Percentiles rank a stretch among this genome's conserved stretches.
Evolutionary conservation across 2,329 filamentous ascomycete species (phyloP).

Genomic region (Thielaviopsis musarum): DNA sequence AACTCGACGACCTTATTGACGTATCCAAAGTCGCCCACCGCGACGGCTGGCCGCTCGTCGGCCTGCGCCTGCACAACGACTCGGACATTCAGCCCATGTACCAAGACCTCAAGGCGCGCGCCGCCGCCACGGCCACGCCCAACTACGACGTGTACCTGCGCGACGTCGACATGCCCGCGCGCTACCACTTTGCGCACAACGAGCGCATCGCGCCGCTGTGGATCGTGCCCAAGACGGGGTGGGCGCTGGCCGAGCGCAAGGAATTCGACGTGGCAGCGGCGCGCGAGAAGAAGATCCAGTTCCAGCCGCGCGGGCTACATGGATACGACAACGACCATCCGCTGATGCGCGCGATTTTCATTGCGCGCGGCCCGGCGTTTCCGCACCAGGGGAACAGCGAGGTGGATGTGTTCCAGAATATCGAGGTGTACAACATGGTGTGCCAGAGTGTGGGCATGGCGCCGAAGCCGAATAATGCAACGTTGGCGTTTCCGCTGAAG

Average conservation of each 20-base stretch:
- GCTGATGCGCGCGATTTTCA: slow-evolving; percentile 89
- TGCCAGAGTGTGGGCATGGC: slow-evolving; percentile 68
- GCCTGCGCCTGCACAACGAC: slow-evolving; percentile 60
- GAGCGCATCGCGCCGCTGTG: slow-evolving; percentile 84
- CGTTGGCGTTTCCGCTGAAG: slow-evolving; percentile 53
- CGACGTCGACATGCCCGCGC: slow-evolving; percentile 74
- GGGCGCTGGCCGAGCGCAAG: slow-evolving; percentile 68
- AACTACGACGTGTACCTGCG: slow-evolving; percentile 77
- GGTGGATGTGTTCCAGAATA: slow-evolving; percentile 77
- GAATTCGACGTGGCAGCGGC: slow-evolving; percentile 50
- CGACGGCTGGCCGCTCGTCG: slow-evolving; percentile 89
- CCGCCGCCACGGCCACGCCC: slow-evolving; percentile 35
- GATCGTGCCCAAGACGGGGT: slow-evolving; percentile 84
- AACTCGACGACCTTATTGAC: slow-evolving; percentile 80
- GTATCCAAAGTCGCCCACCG: slow-evolving; percentile 59
- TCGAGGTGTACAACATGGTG: slow-evolving; percentile 84
- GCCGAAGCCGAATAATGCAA: slow-evolving; percentile 75
- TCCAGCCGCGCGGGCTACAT: slow-evolving; percentile 71
- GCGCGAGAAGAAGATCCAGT: slow-evolving; percentile 32
- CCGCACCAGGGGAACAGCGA: slow-evolving; percentile 68
- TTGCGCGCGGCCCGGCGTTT: slow-evolving; percentile 83
- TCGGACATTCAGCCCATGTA: slow-evolving; percentile 51
- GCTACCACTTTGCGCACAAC: slow-evolving; percentile 83
- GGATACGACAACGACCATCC: slow-evolving; percentile 93
- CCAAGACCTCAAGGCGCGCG: slow-evolving; percentile 21